Evolutionary conservation across 2,329 filamentous ascomycete genomes (phyloP), one percentile per base, ranked within the genome.

Genomic region (Aspergillus sp.): DNA sequence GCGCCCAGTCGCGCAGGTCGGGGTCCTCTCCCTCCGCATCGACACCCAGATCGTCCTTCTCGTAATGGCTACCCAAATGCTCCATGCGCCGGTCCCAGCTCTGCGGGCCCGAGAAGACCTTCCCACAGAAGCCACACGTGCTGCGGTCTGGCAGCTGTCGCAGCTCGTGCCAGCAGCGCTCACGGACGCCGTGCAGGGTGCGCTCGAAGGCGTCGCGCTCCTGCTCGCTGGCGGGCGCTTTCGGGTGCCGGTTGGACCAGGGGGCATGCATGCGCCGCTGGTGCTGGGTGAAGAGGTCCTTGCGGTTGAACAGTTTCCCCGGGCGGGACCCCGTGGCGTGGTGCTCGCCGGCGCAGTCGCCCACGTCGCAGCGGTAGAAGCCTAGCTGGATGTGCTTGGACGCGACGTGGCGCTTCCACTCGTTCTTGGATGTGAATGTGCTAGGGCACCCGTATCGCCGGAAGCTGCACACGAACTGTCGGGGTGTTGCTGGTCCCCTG

Each of bases 241-340:
- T 58, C 10, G 46, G 50, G 7, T 57, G 58, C 10, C 47, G 50
- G 9, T 64, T 84, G 2, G 70, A 57, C 85, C 78, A 69, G 0
- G 82, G 81, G 0, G 82, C 78, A 67, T 97, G 92, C 89, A 95
- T 95, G 44, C 93, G 87, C 5, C 89, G 83, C 2, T 93, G 80
- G 66, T 97, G 93, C 64, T 96, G 91, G 0, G 88, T 90, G 74
- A 92, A 96, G 9, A 97, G 82, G 64, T 97, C 92, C 68, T 95
- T 96, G 64, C 92, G 88, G 72, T 95, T 95, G 77, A 96, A 96
- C 69, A 84, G 86, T 62, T 87, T 85, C 36, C 76, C 75, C 5
- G 78, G 71, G 10, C 63, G 62, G 3, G 49, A 19, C 61, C 29
- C 59, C 38, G 57, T 58, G 50, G 45, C 57, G 55, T 32, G 36